Conservation (phyloP, 768 basidiomycete genomes). For the Suillus clintonianus region DNA sequence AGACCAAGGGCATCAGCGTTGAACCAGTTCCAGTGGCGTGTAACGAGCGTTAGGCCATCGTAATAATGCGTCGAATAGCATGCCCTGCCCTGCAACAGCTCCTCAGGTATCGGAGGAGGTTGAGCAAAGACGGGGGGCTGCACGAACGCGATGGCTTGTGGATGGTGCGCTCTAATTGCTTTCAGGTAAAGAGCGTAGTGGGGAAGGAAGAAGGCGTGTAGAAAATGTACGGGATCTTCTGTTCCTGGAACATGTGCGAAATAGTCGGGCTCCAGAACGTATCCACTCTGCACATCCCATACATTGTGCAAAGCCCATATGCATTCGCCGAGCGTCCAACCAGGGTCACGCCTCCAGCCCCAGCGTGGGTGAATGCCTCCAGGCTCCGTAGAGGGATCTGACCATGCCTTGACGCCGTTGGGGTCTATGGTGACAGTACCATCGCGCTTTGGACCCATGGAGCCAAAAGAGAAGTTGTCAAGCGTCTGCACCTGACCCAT, state of each 20-base stretch:
- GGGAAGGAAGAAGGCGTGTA: slow-evolving; percentile 77
- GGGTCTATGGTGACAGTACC: slow-evolving; percentile 87
- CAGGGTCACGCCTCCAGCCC: slow-evolving; percentile 78
- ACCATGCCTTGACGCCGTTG: slow-evolving; percentile 78
- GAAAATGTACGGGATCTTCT: slow-evolving; percentile 60
- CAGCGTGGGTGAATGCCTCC: slow-evolving; percentile 66
- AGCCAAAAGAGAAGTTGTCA: slow-evolving; percentile 79
- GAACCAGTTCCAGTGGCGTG: slow-evolving; percentile 91
- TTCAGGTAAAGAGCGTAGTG: slow-evolving; percentile 60
- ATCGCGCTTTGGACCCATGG: slow-evolving; percentile 71
- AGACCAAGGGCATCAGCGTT: slow-evolving; percentile 94
- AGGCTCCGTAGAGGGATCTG: slow-evolving; percentile 50
- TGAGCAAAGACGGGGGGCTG: slow-evolving; percentile 88
- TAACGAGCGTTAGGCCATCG: slow-evolving; percentile 92
- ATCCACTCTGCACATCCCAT: slow-evolving; percentile 78
- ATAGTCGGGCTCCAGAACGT: slow-evolving; percentile 71
- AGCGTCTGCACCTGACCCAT: slow-evolving; percentile 86
- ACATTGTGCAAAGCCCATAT: slow-evolving; percentile 89
- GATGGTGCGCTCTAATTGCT: slow-evolving; percentile 68
- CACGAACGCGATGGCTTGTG: slow-evolving; percentile 84
- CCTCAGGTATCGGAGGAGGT: slow-evolving; percentile 65
- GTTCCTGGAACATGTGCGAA: slow-evolving; percentile 55
- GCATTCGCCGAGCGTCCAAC: slow-evolving; percentile 79
- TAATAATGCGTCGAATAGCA: slow-evolving; percentile 88
- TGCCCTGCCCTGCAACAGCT: slow-evolving; percentile 63